phyloP scores from a whole-genome alignment of 2,329 filamentous ascomycete species.

The Neoascochyta sp. region DNA sequence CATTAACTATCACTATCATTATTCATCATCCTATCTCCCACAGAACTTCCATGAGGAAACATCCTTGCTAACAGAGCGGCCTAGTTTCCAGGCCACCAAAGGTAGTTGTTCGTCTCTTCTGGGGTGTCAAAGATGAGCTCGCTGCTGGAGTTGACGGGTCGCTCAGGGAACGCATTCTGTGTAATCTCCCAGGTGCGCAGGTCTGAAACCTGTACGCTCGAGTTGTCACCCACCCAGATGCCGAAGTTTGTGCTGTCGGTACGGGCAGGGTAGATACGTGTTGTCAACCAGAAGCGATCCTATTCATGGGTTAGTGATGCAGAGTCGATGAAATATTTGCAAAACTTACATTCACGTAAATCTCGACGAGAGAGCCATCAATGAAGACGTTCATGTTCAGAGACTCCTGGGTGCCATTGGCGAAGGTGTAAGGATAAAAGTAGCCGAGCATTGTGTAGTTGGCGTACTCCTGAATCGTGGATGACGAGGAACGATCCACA shows the following conservation, averaged over 20 bases:
- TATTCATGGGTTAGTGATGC: constrained; percentile 9
- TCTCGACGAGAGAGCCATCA: constrained; percentile 47
- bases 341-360: constrained; percentile 43
- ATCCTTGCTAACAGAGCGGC: too few relatives aligned
- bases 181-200: constrained; percentile 41
- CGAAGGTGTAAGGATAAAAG: constrained; percentile 45
- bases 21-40: too few relatives aligned
- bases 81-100: constrained; percentile 46
- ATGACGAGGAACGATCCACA: constrained; percentile 45
- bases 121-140: constrained; percentile 42
- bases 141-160: constrained; percentile 42
- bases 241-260: constrained; percentile 44
- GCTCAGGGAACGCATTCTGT: constrained; percentile 40
- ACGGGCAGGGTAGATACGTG: constrained; percentile 46
- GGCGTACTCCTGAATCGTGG: constrained; percentile 41
- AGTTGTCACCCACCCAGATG: constrained; percentile 41
- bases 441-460: constrained; percentile 46
- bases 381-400: constrained; percentile 46
- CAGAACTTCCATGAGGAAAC: too few relatives aligned
- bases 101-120: constrained; percentile 45
- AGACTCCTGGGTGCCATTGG: constrained; percentile 36
- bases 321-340: neutral
- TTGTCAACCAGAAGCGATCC: constrained; percentile 41
- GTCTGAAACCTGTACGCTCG: constrained; percentile 34
- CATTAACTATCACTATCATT: too few relatives aligned